Conservation (phyloP, 305 asterid species). For the Fraxinus angustifolia region DNA sequence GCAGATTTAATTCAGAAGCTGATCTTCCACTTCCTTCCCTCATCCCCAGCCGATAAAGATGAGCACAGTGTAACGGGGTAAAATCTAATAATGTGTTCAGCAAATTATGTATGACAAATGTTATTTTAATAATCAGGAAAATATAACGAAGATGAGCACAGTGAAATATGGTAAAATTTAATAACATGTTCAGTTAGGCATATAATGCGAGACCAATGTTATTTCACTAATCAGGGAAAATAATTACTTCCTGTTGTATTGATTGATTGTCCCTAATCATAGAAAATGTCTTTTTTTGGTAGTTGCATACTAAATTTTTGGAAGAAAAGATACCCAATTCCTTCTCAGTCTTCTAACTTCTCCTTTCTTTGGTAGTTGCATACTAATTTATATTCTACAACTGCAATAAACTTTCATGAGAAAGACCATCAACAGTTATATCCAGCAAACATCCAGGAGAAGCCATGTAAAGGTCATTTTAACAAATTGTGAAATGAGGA, state of each 20-base stretch:
- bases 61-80: neutral
- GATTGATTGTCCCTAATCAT: neutral
- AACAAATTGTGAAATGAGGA: neutral
- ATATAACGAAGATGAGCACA: neutral
- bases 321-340: neutral
- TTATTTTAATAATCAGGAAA: neutral
- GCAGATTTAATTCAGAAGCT: neutral
- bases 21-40: neutral
- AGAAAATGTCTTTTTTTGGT: neutral
- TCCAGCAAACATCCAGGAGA: slow-evolving; percentile 4
- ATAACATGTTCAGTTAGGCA: neutral
- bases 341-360: neutral
- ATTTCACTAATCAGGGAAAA: neutral
- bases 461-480: neutral
- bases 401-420: neutral
- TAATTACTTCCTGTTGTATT: neutral
- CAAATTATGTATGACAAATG: neutral
- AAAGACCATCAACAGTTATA: neutral
- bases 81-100: neutral
- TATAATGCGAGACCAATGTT: neutral
- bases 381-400: neutral
- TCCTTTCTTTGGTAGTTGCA: neutral
- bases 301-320: neutral
- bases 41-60: neutral
- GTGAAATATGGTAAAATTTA: neutral